These are phyloP conservation scores for Sambucus nigra DNA, from an alignment of 129 eudicot genomes.

Conservation along the genomic window DNA sequence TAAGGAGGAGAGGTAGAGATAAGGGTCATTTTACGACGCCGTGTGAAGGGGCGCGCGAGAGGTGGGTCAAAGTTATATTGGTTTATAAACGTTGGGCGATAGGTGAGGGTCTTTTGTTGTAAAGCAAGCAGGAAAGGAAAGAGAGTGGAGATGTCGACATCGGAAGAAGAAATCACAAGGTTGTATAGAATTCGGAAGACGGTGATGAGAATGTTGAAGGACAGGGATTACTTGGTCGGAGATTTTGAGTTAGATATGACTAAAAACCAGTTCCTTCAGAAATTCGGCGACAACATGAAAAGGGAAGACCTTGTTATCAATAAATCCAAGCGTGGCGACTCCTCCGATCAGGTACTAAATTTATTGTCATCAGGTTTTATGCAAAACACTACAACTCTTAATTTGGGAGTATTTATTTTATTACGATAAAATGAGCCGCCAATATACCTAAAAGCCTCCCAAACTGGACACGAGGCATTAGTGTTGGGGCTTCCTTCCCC, in stretches of 20 bases:
- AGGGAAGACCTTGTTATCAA: conserved; percentile 67
- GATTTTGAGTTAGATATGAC: conserved; percentile 70
- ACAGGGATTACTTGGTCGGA: conserved; percentile 62
- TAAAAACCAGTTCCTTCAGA: conserved; percentile 42
- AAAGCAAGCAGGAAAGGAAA: no score
- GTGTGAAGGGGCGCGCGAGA: no score
- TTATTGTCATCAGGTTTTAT: background rate
- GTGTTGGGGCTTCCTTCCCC: no score
- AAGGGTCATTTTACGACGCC: no score
- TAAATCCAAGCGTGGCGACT: conserved; percentile 39
- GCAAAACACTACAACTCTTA: background rate
- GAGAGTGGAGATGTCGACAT: conserved; percentile 29
- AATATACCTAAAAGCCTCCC: no score
- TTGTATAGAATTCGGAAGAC: conserved; percentile 61
- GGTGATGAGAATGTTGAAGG: conserved; percentile 76
- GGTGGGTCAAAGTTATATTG: no score
- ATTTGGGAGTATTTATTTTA: no score
- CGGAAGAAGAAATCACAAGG: conserved; percentile 68
- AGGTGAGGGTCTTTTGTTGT: no score
- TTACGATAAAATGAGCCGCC: no score
- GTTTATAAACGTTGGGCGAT: no score
- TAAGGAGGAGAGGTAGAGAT: no score
- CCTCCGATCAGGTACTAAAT: conserved; percentile 50
- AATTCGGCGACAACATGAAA: conserved; percentile 78
- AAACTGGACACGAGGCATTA: no score